Evolutionary conservation across 768 basidiomycete species (phyloP), one percentile per base, ranked within the genome.

Genomic region (Coprinellus micaceus): DNA sequence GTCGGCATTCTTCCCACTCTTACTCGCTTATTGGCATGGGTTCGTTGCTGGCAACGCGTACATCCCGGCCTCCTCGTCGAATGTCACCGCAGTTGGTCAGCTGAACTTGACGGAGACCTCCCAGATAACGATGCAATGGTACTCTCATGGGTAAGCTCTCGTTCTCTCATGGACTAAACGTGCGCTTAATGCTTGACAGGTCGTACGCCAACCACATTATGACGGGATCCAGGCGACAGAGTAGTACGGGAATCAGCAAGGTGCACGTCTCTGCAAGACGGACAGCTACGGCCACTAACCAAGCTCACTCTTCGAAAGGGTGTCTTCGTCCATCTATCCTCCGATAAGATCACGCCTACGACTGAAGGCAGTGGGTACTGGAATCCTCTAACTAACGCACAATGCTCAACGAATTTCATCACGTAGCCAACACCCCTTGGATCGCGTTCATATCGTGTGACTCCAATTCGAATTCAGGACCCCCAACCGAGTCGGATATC

Each of bases 381-480:
- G 48, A 51, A 10, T n/a, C 24, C 24, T 33, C 6, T 25, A 4
- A 50, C 43, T 50, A 46, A 53, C 36, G 41, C 28, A 25, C 61
- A 58, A 46, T 50, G 49, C 46, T 40, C 62, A 37, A 44, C 49
- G 61, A 24, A 50, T 2, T 3, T 53, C 25, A 15, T 33, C 65
- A 63, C 55, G 36, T 66, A 81, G 87, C 89, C 2, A 76, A 72
- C 4, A 90, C 92, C 0, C 92, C 94, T 2, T 97, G 94, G 93
- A 88, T 97, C 63, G 94, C 94, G 13, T 79, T 94, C 59, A 80
- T 96, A 51, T 81, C 84, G 2, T 95, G 94, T 68, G 93, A 94
- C 65, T 63, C 67, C 56, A 94, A 94, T 67, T 78, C 84, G n/a
- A 90, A 89, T 15, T 72, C 79, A 55, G 75, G 82, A 4, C 83